These are phyloP conservation scores for Stephanodiscus triporus DNA, from an alignment of 108 stramenopile genomes.

Conservation along the genomic window DNA sequence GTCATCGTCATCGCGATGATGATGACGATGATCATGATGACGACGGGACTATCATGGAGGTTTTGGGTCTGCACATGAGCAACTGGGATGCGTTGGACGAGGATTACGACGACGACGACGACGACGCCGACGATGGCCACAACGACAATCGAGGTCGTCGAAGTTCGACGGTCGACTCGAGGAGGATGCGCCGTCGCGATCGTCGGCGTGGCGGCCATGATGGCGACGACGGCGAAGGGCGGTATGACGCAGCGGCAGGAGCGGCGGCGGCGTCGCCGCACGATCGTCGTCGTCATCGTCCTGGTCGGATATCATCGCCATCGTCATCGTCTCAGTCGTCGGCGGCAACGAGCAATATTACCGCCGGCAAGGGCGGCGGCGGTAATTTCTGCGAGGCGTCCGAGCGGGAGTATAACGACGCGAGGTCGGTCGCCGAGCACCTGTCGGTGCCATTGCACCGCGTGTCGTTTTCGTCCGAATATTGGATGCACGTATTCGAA, in stretches of 20 bases:
- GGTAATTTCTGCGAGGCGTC: conserved; percentile 26
- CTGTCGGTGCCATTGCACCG: conserved; percentile 75
- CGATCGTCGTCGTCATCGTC: neutral
- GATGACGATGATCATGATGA: neutral
- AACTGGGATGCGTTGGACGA: conserved; percentile 88
- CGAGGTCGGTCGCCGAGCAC: conserved; percentile 73
- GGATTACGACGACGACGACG: conserved; percentile 30
- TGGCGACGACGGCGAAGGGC: too few species aligned
- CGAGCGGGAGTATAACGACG: conserved; percentile 88
- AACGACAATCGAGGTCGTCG: neutral
- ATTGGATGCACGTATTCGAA: conserved; percentile 93
- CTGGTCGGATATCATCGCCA: neutral
- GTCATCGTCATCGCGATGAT: too few species aligned
- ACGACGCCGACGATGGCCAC: neutral
- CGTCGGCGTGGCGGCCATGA: conserved; percentile 11
- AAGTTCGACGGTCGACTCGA: neutral
- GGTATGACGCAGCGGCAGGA: too few species aligned
- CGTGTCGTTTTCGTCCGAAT: conserved; percentile 84
- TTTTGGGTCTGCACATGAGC: conserved; percentile 84
- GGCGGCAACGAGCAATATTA: neutral
- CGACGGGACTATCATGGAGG: neutral
- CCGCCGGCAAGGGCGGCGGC: neutral
- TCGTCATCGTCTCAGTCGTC: neutral
- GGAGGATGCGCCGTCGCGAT: neutral
- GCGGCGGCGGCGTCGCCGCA: too few species aligned